phyloP scores from a whole-genome alignment of 2,329 filamentous ascomycete species.

The Alternaria tenuissima region DNA sequence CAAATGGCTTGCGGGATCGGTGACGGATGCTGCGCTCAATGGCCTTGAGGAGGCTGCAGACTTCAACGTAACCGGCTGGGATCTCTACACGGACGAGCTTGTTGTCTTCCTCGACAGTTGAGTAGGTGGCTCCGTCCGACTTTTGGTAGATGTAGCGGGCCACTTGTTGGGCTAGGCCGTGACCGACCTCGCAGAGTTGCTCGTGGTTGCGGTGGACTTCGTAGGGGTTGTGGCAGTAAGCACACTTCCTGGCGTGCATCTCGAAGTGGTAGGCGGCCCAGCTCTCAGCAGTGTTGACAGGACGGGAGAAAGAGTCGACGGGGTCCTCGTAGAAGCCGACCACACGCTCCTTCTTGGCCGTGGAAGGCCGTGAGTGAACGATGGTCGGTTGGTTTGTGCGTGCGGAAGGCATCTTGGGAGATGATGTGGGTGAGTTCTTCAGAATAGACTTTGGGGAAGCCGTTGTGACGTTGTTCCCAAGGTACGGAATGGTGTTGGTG shows the following conservation, averaged over 20 bases:
- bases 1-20: conserved; percentile 48
- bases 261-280: conserved; percentile 60
- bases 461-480: conserved; percentile 41
- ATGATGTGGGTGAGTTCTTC: conserved; percentile 36
- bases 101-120: conserved; percentile 47
- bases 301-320: conserved; percentile 52
- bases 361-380: conserved; percentile 38
- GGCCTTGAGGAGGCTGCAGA: conserved; percentile 52
- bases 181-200: conserved; percentile 55
- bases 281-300: conserved; percentile 52
- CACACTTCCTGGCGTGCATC: conserved; percentile 56
- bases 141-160: conserved; percentile 55
- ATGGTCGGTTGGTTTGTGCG: conserved; percentile 47
- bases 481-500: conserved; percentile 35
- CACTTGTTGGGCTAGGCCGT: conserved; percentile 56
- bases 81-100: conserved; percentile 57
- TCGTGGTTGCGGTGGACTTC: conserved; percentile 51
- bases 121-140: conserved; percentile 46
- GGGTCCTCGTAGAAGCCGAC: conserved; percentile 50
- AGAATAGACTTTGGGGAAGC: conserved; percentile 43
- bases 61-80: conserved; percentile 52
- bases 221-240: conserved; percentile 55
- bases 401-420: conserved; percentile 44
- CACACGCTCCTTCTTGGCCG: conserved; percentile 44
- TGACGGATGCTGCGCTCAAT: conserved; percentile 52